Evolutionary conservation across 2,329 filamentous ascomycete species (phyloP), one percentile per base, ranked within the genome.

Genomic region (Cyclaneusma minus): DNA sequence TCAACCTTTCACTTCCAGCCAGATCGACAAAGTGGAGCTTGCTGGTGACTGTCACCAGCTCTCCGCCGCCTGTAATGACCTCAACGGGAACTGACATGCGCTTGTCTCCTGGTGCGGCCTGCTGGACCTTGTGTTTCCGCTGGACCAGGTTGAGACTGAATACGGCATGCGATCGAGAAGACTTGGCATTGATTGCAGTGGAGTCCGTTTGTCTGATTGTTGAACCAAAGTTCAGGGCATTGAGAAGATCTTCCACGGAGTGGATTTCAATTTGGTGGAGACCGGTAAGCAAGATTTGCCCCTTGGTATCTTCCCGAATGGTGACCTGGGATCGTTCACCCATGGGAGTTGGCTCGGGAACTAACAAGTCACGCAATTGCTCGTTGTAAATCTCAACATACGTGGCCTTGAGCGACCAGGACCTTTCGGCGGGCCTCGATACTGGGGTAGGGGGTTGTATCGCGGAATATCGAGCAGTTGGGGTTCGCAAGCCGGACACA

Each of bases 311-410:
- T 55, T 98, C 87, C 34, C 89, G 79, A 36, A 98, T 95, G 3
- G 73, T 78, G n/a, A 98, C 85, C 16, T 65, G 64, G 27, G 65
- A 65, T 33, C 89, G 73, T 44, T 95, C 87, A 35, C 63, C 55
- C 5, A 55, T 41, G 1, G 78, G 70, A 0, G 75, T 66, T 23
- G 71, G 54, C 23, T 94, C 87, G 1, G 83, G 71, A 4, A 93
- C 56, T 18, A 98, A 63, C 10, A 98, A 63, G 59, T 98, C 89
- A 41, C 89, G 75, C 16, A 95, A 62, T 45, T 91, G 80, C 53
- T 98, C 89, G 47, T 98, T 95, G 58, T 98, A 98, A 37, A 98
- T 98, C 60, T 95, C 69, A 35, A 94, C 81, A 46, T 94, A 94
- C 1, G 85, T 94, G 7, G 87, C 89, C 50, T 80, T 92, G 43